Evolutionary conservation across 306 rosid species (phyloP), one percentile per base, ranked within the genome.

Genomic region (Gleditsia sinensis): DNA sequence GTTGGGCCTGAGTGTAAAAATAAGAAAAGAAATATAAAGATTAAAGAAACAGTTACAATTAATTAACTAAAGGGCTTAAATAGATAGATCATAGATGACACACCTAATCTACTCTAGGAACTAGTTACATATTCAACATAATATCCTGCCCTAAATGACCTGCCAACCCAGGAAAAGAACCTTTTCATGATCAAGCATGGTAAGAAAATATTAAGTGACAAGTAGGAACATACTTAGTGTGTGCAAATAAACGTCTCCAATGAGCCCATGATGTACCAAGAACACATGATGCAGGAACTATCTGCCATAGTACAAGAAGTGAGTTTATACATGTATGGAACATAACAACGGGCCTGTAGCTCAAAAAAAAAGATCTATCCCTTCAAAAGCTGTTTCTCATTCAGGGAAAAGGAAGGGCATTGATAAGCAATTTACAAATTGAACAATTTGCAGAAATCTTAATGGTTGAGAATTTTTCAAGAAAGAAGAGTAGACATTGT

Each of bases 191-290:
- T 25, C 30, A 80, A 62, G 75, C 24, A 45, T 27, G 71, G 48
- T 12, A 67, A 33, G 43, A 51, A 68, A 65, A 16, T 33, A 55
- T 12, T 7, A 43, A 72, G 1, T 10, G 68, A 55, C 33, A 39
- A 43, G 17, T 40, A 76, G 58, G 63, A 75, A 77, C 82, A 68
- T 83, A 88, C 97, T 86, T 88, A 10, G 96, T 75, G 33, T 83
- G 81, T 19, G 88, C 95, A 87, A 91, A 88, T 71, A 94, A 67
- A 25, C 95, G 88, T 65, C 78, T 87, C 98, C 97, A 94, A 74
- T 91, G 86, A 24, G 77, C 83, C 95, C 96, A 90, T 0, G 93
- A 94, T 25, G 88, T 82, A 46, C 97, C 96, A 70, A 90, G 84
- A 69, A 88, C 93, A 75, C 91, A 87, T 11, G 97, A 81, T 20